Base-by-base conservation (phyloP, 2,329 filamentous ascomycete species). In the Monosporascus ibericus region DNA sequence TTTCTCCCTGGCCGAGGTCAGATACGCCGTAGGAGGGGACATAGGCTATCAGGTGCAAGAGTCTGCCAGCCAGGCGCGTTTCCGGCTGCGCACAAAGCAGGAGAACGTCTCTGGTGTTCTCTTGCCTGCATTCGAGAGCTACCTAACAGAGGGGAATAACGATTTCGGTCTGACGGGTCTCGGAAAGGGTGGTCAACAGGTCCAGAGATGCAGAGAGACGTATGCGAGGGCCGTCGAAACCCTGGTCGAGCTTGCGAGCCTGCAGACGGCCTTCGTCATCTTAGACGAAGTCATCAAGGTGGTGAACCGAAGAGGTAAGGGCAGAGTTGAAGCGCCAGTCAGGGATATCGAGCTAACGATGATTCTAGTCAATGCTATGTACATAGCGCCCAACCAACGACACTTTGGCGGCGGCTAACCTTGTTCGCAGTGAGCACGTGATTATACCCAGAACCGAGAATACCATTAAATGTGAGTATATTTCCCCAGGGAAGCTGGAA, bases 241-340 rank as follows among this genome's bases (percentile, higher is more conserved):
- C 15, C 75, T 99, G 58, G 92, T 97, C 2, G 92, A 97, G 73
- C 78, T 97, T 58, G 92, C 92, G 18, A 96, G 91, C 75, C 76
- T 97, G 64, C 92, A 96, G 82, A 99, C 94, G 58, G 94, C 94
- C 6, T 99, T 99, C 70, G 90, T 99, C 47, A 97, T 97, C 59
- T 73, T 99, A 55, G 94, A 99, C 69, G 94, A 99, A 72, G 94
- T 99, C 52, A 99, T 99, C 75, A 99, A 99, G 76, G 91, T 97
- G 25, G 94, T 99, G 51, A 99, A 99, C 71, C 84, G 94, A 66
- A 87, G 94, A 89, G 87, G 87, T 88, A 72, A 68, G 77, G 68
- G 47, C 3, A 25, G 22, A 25, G 18, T 11, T 17, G 9, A 36
- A 9, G n/a, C 51, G n/a, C 48, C 48, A 34, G 49, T 54, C 62